A percentile compares a stretch with the other conserved stretches of the same genome.
Evolutionary conservation across 176 grass and related monocot species (phyloP).

Genomic region (Tillandsia fasciculata): DNA sequence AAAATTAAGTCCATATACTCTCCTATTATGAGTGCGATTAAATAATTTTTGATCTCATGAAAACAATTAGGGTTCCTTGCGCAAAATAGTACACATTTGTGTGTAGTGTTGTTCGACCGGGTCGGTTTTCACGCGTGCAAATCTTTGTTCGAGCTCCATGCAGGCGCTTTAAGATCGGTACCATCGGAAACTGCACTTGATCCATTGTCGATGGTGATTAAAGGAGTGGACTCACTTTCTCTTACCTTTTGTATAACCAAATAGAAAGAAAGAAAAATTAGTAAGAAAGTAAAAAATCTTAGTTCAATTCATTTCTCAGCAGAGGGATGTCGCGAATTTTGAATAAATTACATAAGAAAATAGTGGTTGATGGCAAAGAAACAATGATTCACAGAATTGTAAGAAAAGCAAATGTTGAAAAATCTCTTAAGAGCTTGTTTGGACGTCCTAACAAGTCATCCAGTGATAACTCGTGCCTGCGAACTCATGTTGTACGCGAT

Average conservation of each 20-base stretch:
- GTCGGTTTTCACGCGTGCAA: constrained; percentile 31
- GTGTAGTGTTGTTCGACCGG: constrained; percentile 14
- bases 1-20: too few relatives aligned
- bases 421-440: too few relatives aligned
- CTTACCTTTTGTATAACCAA: constrained; percentile 31
- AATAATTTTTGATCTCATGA: not conserved
- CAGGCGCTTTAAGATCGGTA: constrained; percentile 47
- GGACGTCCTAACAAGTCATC: too few relatives aligned
- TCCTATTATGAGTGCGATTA: too few relatives aligned
- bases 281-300: not conserved
- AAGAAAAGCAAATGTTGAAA: too few relatives aligned
- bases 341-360: too few relatives aligned
- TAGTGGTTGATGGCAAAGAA: too few relatives aligned
- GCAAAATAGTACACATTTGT: constrained; percentile 29
- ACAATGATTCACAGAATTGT: too few relatives aligned
- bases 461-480: too few relatives aligned
- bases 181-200: constrained; percentile 33
- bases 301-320: too few relatives aligned
- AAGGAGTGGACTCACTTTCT: constrained; percentile 60
- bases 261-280: not conserved
- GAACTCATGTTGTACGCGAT: too few relatives aligned
- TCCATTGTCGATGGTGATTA: constrained; percentile 60
- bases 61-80: constrained; percentile 40
- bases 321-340: too few relatives aligned
- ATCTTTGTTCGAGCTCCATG: constrained; percentile 69